Percentiles rank a stretch among this genome's conserved stretches.
Evolutionary conservation across 805 yeast genomes (phyloP).

Genomic region (Komagataella mondaviorum): DNA sequence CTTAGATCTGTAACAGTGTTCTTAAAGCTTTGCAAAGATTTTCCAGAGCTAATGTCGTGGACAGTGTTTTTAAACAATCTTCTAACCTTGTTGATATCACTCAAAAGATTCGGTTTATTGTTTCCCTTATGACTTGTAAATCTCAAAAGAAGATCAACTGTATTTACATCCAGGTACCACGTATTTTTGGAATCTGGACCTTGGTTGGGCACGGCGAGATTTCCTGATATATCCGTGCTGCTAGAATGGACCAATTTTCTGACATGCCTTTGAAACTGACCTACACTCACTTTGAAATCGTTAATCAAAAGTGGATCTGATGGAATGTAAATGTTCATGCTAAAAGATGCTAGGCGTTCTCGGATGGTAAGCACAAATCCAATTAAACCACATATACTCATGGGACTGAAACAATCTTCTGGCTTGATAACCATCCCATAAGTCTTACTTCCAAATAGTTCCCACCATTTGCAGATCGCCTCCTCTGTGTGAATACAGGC

Average conservation of each 20-base stretch:
- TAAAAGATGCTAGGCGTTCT: conserved; percentile 45
- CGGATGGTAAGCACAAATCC: conserved; percentile 64
- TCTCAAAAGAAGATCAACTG: conserved; percentile 4
- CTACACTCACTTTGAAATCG: conserved; percentile 51
- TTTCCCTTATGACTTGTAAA: conserved; percentile 11
- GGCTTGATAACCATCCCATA: conserved; percentile 11
- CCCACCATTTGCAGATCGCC: conserved; percentile 79
- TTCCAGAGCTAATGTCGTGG: conserved; percentile 21
- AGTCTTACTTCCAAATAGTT: conserved; percentile 42
- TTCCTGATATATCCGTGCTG: conserved; percentile 14
- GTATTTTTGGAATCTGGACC: conserved; percentile 12
- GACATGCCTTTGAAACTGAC: conserved; percentile 54
- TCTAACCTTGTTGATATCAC: conserved; percentile 20
- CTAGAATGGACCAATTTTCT: conserved; percentile 1
- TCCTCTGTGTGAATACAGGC: conserved; percentile 65
- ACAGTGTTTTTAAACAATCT: conserved; percentile 21
- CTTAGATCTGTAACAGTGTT: conserved; percentile 9
- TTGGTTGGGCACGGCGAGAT: conserved; percentile 37
- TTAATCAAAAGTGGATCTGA: conserved; percentile 79
- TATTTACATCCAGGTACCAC: conserved; percentile 1
- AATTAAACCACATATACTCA: conserved; percentile 59
- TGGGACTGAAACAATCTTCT: conserved; percentile 40
- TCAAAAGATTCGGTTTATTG: conserved; percentile 18
- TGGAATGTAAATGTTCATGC: conserved; percentile 44
- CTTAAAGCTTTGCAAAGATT: conserved; percentile 14